phyloP scores from a whole-genome alignment of 495 filamentous ascomycete species.

The Daldinia decipiens region DNA sequence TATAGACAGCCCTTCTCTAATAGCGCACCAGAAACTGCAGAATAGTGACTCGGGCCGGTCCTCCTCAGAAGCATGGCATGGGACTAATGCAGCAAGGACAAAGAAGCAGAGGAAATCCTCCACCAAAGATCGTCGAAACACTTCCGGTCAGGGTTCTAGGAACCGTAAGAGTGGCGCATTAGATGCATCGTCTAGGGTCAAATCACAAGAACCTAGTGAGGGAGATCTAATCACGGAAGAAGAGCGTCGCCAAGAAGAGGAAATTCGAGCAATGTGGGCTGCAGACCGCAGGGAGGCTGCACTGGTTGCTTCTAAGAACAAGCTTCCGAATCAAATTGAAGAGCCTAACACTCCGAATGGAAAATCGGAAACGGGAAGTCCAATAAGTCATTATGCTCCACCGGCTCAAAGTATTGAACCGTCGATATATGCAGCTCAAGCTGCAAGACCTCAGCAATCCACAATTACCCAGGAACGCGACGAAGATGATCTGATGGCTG shows the following conservation, averaged over 20 bases:
- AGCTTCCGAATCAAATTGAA: background rate
- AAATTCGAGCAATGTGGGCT: constrained; percentile 49
- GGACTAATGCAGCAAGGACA: background rate
- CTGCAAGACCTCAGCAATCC: background rate
- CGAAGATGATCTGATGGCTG: constrained; percentile 43
- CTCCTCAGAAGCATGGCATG: constrained; percentile 15
- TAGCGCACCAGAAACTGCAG: constrained; percentile 7
- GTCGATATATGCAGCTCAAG: constrained; percentile 2
- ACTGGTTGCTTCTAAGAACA: constrained; percentile 30
- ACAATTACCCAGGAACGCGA: constrained; percentile 3
- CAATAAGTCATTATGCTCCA: constrained; percentile 2
- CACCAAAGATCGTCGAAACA: constrained; percentile 19
- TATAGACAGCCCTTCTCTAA: background rate
- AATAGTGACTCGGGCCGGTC: constrained; percentile 5
- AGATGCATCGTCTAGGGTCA: background rate
- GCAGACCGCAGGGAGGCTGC: constrained; percentile 39
- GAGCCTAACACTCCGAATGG: background rate
- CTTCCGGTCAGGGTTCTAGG: constrained; percentile 42
- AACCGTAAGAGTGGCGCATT: constrained; percentile 43
- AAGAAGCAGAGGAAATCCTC: constrained; percentile 15
- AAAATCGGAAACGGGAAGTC: background rate
- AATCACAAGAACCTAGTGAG: constrained; percentile 42
- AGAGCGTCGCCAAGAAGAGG: constrained; percentile 43
- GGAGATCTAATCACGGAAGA: constrained; percentile 39
- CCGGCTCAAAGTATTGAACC: background rate